phyloP scores from a whole-genome alignment of 345 rosid species.

The Arabidopsis thaliana region TAIR10.1 NC_003075.7:15748501-15749000 shows the following conservation, averaged over 20 bases:
- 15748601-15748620: conserved; percentile 79
- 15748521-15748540: conserved; percentile 61
- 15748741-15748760: conserved; percentile 92
- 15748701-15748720: conserved; percentile 96
- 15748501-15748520: conserved; percentile 92
- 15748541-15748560: conserved; percentile 18
- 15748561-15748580: conserved; percentile 15
- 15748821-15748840: conserved; percentile 15
- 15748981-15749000: conserved; percentile 19
- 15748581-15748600: conserved; percentile 22
- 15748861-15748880: conserved; percentile 5
- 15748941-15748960: conserved; percentile 8
- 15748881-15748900: not conserved
- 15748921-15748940: conserved; percentile 5
- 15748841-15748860: conserved; percentile 13
- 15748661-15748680: conserved; percentile 75
- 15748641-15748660: conserved; percentile 81
- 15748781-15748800: conserved; percentile 17
- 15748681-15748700: conserved; percentile 91
- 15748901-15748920: not conserved
- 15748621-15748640: conserved; percentile 63
- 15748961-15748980: conserved; percentile 3
- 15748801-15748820: conserved; percentile 10
- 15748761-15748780: conserved; percentile 80
- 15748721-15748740: conserved; percentile 98